phyloP scores from a whole-genome alignment of 2,329 filamentous ascomycete genomes.

The Ophiosphaerella korrae region DNA sequence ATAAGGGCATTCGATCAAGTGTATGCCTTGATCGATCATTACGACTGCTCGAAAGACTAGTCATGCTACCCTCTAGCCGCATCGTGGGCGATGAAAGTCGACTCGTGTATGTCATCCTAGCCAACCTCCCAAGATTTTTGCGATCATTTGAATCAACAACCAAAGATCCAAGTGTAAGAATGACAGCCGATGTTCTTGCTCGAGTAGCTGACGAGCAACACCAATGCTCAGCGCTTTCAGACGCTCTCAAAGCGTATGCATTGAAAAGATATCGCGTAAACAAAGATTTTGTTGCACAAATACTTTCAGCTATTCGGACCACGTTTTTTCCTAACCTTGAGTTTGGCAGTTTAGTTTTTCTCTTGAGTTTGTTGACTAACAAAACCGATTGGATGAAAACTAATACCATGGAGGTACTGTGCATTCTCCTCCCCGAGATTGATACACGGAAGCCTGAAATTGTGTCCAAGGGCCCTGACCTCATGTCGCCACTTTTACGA shows the following conservation, averaged over 20 bases:
- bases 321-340: constrained; percentile 83
- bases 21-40: constrained; percentile 79
- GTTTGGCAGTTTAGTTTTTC: constrained; percentile 82
- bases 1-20: constrained; percentile 91
- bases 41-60: constrained; percentile 75
- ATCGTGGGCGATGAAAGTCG: constrained; percentile 83
- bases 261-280: constrained; percentile 68
- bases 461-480: constrained; percentile 86
- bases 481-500: constrained; percentile 89
- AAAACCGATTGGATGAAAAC: constrained; percentile 86
- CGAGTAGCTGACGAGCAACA: constrained; percentile 76
- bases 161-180: constrained; percentile 55
- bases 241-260: constrained; percentile 72
- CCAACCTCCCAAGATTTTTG: constrained; percentile 88
- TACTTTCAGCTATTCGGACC: constrained; percentile 74
- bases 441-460: constrained; percentile 94
- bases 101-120: constrained; percentile 82
- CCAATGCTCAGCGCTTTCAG: constrained; percentile 68
- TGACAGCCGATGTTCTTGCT: constrained; percentile 72
- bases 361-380: constrained; percentile 91
- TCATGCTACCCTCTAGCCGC: constrained; percentile 76
- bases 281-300: constrained; percentile 76
- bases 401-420: constrained; percentile 89
- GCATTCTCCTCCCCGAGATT: constrained; percentile 82
- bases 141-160: constrained; percentile 72